These are phyloP conservation scores for Acanthamoeba divionensis DNA, from an alignment of 208 protist genomes.

Conservation along the genomic window DNA sequence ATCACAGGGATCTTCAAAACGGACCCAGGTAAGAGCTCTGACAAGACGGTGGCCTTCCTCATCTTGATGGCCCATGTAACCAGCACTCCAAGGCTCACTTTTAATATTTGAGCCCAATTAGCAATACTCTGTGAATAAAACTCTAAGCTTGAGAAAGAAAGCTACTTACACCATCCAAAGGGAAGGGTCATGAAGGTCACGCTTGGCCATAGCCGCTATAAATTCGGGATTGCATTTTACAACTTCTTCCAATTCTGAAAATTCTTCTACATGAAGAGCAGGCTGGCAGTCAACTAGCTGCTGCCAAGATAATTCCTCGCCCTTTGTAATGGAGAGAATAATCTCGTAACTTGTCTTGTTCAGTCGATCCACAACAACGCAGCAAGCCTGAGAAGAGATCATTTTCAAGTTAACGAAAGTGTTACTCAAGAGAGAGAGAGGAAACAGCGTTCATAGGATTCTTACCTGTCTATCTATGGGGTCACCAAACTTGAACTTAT, in stretches of 20 bases:
- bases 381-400: too few relatives aligned
- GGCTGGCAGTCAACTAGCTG: background rate
- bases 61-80: background rate
- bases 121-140: too few relatives aligned
- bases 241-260: background rate
- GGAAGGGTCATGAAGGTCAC: background rate
- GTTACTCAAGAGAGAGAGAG: too few relatives aligned
- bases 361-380: background rate
- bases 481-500: too few relatives aligned
- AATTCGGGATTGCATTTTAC: constrained; percentile 39
- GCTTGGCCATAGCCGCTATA: background rate
- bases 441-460: too few relatives aligned
- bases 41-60: background rate
- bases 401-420: too few relatives aligned
- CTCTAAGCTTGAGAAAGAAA: too few relatives aligned
- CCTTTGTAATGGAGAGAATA: background rate
- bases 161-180: background rate
- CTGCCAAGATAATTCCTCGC: background rate
- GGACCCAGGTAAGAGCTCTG: background rate
- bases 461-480: too few relatives aligned
- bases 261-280: background rate
- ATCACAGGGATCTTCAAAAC: constrained; percentile 7
- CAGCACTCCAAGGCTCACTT: constrained; percentile 5
- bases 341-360: background rate
- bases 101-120: too few relatives aligned